A percentile compares a stretch with the other conserved stretches of the same genome.
phyloP scores from a whole-genome alignment of 1,284 basidiomycete species.

The Tylopilus orsonianus region DNA sequence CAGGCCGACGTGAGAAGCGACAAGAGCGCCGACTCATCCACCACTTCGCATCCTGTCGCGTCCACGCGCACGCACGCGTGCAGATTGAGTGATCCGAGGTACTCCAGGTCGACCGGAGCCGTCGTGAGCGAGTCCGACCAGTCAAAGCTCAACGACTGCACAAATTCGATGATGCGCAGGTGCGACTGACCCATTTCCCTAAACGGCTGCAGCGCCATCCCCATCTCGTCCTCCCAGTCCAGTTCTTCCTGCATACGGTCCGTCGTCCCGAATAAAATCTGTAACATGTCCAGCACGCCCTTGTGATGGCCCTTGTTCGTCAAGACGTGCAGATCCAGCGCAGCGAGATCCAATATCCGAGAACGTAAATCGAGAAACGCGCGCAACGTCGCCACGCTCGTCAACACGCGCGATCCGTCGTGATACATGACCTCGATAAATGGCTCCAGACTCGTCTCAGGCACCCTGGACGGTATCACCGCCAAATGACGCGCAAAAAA shows the following conservation, averaged over 20 bases:
- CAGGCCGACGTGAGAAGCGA: conserved; percentile 63
- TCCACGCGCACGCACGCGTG: conserved; percentile 74
- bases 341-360: conserved; percentile 83
- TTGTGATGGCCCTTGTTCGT: conserved; percentile 76
- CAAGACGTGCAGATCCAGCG: conserved; percentile 88
- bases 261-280: conserved; percentile 71
- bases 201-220: conserved; percentile 50
- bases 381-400: conserved; percentile 72
- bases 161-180: conserved; percentile 82
- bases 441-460: conserved; percentile 47
- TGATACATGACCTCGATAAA: conserved; percentile 70
- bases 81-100: conserved; percentile 71
- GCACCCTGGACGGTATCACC: conserved; percentile 62
- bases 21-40: conserved; percentile 73
- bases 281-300: conserved; percentile 68
- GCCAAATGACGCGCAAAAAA: conserved; percentile 87
- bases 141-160: conserved; percentile 83
- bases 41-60: conserved; percentile 76
- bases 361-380: conserved; percentile 84
- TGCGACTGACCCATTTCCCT: conserved; percentile 78
- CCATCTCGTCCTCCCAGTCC: conserved; percentile 44
- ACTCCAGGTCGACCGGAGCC: conserved; percentile 61
- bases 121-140: conserved; percentile 79
- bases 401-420: conserved; percentile 72
- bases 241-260: conserved; percentile 45